Evolutionary conservation across 345 rosid species (phyloP), one percentile per base, ranked within the genome.

Genomic region (Arabidopsis arenosa): DNA sequence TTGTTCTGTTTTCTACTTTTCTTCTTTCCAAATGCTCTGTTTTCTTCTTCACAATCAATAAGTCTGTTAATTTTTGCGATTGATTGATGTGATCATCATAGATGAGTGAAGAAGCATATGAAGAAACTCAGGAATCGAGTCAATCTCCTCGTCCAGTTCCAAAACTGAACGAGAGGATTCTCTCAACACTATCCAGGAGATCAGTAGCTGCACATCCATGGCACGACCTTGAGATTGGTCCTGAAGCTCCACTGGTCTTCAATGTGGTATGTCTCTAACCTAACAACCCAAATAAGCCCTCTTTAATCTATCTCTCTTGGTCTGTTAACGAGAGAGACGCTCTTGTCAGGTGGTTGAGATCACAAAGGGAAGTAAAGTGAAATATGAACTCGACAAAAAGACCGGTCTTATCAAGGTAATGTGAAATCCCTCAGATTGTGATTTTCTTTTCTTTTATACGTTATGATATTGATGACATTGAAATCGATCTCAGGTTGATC

Each of bases 181-280:
- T 95, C 65, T 95, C 99, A 7, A 85, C 96, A 73, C 56, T 95
- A 85, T 95, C 99, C 5, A 89, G 84, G 74, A 92, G 99, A 84
- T 89, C 97, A 35, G 93, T 89, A 68, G 99, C 98, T 80, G 97
- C 98, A 69, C 99, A 95, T 85, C 98, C 99, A 59, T 95, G 98
- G 99, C 99, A 95, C 74, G 99, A 95, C 84, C 97, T 95, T 79
- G 98, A 95, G 78, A 87, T 92, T 28, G 99, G 98, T 78, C 98
- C 98, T 65, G 93, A 80, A 70, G 97, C 97, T 33, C 98, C 97
- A 39, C 69, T 52, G 15, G 43, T 94, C 56, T 90, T 87, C 81
- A 89, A 87, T 65, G 86, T 83, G 72, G 97, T 89, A 86, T 59
- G 85, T 80, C 17, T 56, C 68, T 74, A 4, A 37, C 49, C 56